A percentile compares a stretch with the other conserved stretches of the same genome.
These are phyloP conservation scores for Raffaelea deltoideospora DNA, from an alignment of 2,329 filamentous ascomycete species.

Conservation along the genomic window DNA sequence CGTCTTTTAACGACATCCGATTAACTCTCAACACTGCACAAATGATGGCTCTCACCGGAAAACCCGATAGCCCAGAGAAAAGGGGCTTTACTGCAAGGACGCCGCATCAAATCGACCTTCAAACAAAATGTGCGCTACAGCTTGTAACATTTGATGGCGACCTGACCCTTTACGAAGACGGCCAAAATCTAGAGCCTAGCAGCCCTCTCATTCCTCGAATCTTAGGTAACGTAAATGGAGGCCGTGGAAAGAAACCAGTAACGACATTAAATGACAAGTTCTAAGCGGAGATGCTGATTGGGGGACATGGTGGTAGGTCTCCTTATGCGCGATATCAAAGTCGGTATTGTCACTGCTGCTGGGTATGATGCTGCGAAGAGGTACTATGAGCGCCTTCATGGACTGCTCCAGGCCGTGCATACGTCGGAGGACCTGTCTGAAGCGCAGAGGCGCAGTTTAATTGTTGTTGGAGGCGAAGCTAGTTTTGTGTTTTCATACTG, in stretches of 20 bases:
- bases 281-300: too few species aligned
- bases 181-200: slow-evolving; percentile 56
- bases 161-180: slow-evolving; percentile 89
- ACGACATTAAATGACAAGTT: too few species aligned
- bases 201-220: slow-evolving; percentile 63
- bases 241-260: too few species aligned
- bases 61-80: too few species aligned
- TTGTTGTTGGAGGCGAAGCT: slow-evolving; percentile 90
- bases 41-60: slow-evolving; percentile 70
- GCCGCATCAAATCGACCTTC: too few species aligned
- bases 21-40: slow-evolving; percentile 91
- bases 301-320: too few species aligned
- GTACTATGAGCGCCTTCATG: slow-evolving; percentile 78
- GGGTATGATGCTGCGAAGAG: slow-evolving; percentile 79
- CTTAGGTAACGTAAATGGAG: too few species aligned
- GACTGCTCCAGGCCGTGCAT: slow-evolving; percentile 67
- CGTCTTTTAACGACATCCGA: slow-evolving; percentile 92
- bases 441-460: slow-evolving; percentile 58
- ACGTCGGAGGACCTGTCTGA: slow-evolving; percentile 32
- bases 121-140: too few species aligned
- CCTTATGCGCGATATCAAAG: slow-evolving; percentile 60
- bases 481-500: slow-evolving; percentile 87
- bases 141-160: slow-evolving; percentile 96
- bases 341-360: slow-evolving; percentile 93
- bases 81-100: too few species aligned